Conservation (phyloP, 768 basidiomycete species). For the Zangia roseola region DNA sequence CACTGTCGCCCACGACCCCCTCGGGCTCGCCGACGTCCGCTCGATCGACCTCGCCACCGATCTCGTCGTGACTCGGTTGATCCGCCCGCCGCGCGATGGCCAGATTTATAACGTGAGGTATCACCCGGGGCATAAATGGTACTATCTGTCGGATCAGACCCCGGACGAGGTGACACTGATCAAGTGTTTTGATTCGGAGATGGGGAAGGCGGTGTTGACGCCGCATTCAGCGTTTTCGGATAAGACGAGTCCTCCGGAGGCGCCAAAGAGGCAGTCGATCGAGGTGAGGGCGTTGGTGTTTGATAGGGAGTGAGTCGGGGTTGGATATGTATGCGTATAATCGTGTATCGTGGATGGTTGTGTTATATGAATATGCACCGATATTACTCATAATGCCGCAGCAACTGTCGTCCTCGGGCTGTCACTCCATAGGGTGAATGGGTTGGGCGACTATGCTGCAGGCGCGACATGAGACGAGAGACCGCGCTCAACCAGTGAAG, state of each 20-base stretch:
- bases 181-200: constrained; percentile 44
- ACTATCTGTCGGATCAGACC: constrained; percentile 36
- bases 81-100: constrained; percentile 32
- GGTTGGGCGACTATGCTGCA: no score
- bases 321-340: no score
- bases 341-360: no score
- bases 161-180: constrained; percentile 40
- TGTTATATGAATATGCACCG: no score
- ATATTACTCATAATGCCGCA: no score
- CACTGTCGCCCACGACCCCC: constrained; percentile 35
- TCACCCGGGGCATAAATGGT: constrained; percentile 37
- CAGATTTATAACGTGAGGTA: constrained; percentile 31
- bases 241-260: constrained; percentile 28
- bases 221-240: constrained; percentile 42
- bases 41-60: constrained; percentile 32
- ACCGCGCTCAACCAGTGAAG: no score
- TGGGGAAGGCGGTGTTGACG: constrained; percentile 33
- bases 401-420: no score
- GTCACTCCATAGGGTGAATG: no score
- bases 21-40: constrained; percentile 40
- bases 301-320: constrained; percentile 32
- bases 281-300: constrained; percentile 41
- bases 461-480: no score
- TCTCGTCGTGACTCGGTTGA: constrained; percentile 32
- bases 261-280: constrained; percentile 38